A percentile compares a stretch with the other conserved stretches of the same genome.
Evolutionary conservation across 345 rosid genomes (phyloP).

Genomic region (Eutrema yunnanense): DNA sequence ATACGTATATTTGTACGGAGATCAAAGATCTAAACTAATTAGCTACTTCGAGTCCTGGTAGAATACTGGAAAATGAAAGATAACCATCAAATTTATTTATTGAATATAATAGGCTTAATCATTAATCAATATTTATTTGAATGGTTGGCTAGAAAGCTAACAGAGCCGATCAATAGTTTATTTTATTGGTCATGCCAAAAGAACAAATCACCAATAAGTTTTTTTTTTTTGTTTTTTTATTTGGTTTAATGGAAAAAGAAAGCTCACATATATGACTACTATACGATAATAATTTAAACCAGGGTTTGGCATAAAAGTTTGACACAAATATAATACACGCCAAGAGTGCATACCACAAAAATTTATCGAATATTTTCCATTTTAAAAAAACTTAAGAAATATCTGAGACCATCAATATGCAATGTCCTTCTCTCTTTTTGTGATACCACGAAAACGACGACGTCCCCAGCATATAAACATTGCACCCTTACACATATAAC

Average conservation of each 20-base stretch:
- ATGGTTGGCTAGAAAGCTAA: slow-evolving; percentile 23
- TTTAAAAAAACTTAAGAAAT: slow-evolving; percentile 12
- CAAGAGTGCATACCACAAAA: slow-evolving; percentile 30
- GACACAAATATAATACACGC: slow-evolving; percentile 27
- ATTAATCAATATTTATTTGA: neutral
- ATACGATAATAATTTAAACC: slow-evolving; percentile 25
- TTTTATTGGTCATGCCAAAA: slow-evolving; percentile 20
- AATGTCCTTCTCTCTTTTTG: slow-evolving; percentile 4
- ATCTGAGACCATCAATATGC: slow-evolving; percentile 30
- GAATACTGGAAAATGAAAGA: neutral
- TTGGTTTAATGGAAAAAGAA: slow-evolving; percentile 24
- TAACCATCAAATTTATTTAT: neutral
- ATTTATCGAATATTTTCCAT: slow-evolving; percentile 14
- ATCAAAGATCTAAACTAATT: neutral
- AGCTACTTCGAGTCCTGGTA: neutral
- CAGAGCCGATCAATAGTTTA: neutral
- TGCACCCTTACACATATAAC: neutral
- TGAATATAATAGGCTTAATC: neutral
- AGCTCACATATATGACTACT: slow-evolving; percentile 17
- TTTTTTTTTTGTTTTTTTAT: neutral
- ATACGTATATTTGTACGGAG: neutral
- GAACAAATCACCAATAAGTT: slow-evolving; percentile 12
- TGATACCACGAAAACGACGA: slow-evolving; percentile 13
- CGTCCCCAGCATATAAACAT: slow-evolving; percentile 5
- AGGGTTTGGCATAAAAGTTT: slow-evolving; percentile 30